Evolutionary conservation across 768 basidiomycete genomes (phyloP).

Genomic region (Serendipita sp.): DNA sequence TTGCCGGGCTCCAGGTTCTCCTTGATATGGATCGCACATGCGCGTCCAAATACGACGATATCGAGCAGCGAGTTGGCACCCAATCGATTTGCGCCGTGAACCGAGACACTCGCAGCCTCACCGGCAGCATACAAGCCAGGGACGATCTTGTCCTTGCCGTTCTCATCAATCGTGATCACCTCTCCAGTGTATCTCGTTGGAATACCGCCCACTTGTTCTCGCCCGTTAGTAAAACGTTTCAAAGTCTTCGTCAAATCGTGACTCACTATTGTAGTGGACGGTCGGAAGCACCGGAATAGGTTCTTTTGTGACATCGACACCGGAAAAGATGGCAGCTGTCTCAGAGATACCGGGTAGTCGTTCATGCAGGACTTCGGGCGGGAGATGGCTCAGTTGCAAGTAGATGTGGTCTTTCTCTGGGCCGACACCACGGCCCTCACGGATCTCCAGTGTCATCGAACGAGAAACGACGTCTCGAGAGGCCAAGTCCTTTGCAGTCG

Average conservation of each 20-base stretch:
- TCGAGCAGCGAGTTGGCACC: constrained; percentile 98
- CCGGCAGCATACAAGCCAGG: constrained; percentile 97
- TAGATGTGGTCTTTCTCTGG: constrained; percentile 96
- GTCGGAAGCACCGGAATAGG: constrained; percentile 98
- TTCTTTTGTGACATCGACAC: constrained; percentile 99
- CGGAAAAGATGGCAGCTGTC: constrained; percentile 96
- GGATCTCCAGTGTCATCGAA: constrained; percentile 97
- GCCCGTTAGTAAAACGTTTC: constrained; percentile 15
- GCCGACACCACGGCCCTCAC: constrained; percentile 97
- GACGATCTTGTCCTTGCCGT: constrained; percentile 86
- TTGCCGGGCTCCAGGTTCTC: constrained; percentile 80
- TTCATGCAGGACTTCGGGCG: constrained; percentile 88
- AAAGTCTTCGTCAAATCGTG: neutral
- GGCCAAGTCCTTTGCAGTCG: constrained; percentile 97
- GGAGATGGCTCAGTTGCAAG: constrained; percentile 93
- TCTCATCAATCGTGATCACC: constrained; percentile 72
- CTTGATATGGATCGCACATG: constrained; percentile 95
- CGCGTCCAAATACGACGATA: constrained; percentile 98
- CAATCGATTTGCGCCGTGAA: constrained; percentile 97
- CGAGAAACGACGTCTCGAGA: constrained; percentile 99
- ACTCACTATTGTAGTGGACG: constrained; percentile 95
- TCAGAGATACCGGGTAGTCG: constrained; percentile 98
- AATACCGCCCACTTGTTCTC: constrained; percentile 85
- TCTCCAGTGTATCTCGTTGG: constrained; percentile 98
- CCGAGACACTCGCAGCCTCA: constrained; percentile 97